Evolutionary conservation across 805 yeast species (phyloP).

Genomic region (Spathaspora gorwiae): DNA sequence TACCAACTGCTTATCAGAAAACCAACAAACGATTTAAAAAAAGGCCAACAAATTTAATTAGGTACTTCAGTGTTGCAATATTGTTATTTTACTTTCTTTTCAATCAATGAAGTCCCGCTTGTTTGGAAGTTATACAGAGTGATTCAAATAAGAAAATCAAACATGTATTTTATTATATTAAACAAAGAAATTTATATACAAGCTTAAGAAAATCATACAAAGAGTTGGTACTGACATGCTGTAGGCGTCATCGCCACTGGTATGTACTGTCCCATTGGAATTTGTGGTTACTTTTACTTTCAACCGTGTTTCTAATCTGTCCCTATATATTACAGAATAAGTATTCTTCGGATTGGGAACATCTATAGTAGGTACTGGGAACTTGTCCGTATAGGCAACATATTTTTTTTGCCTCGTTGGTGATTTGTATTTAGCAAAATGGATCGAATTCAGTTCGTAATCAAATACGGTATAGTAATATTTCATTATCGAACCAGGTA

Average conservation of each 20-base stretch:
- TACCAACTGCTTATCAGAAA: too few species aligned
- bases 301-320: conserved; percentile 2
- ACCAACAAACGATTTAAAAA: too few species aligned
- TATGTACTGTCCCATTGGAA: background rate
- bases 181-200: background rate
- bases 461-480: conserved; percentile 15
- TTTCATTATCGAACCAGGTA: conserved; percentile 15
- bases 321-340: conserved; percentile 10
- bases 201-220: background rate
- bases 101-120: too few species aligned
- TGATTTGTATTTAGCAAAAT: conserved; percentile 10
- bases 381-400: conserved; percentile 6
- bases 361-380: conserved; percentile 12
- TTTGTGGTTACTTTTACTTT: background rate
- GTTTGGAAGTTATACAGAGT: background rate
- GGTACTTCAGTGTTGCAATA: too few species aligned
- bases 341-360: conserved; percentile 9
- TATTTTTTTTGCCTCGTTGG: conserved; percentile 1
- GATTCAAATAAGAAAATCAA: background rate
- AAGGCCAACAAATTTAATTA: too few species aligned
- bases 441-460: conserved; percentile 10
- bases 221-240: background rate
- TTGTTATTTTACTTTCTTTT: too few species aligned
- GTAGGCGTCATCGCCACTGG: background rate
- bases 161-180: background rate